Conservation (phyloP, 2,329 filamentous ascomycete genomes). For the Gremmenia infestans region DNA sequence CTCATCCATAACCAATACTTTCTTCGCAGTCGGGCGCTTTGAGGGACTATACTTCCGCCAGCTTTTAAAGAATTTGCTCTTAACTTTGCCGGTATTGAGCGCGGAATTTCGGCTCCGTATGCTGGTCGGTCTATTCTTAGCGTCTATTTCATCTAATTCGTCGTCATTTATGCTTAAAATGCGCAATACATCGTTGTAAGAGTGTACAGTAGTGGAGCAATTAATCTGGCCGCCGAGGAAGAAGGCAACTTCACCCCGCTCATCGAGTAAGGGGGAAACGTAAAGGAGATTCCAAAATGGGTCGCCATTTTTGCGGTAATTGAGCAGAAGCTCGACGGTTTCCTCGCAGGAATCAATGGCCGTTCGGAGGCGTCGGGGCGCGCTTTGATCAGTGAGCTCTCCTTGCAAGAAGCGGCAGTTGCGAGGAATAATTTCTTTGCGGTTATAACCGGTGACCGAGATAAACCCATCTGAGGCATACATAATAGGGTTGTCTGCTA, state of each 20-base stretch:
- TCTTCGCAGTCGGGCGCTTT: background rate
- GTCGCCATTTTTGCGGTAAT: conserved; percentile 45
- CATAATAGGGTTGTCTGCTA: conserved; percentile 45
- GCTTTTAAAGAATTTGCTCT: conserved; percentile 25
- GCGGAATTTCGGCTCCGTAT: conserved; percentile 1
- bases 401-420: conserved; percentile 49
- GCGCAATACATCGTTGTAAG: conserved; percentile 45
- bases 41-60: conserved; percentile 22
- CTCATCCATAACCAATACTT: conserved; percentile 20
- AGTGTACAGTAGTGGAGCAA: conserved; percentile 49
- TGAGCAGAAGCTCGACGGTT: conserved; percentile 46
- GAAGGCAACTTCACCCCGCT: conserved; percentile 43
- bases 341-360: conserved; percentile 40
- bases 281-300: conserved; percentile 55
- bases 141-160: conserved; percentile 25
- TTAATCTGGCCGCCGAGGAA: conserved; percentile 55
- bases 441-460: conserved; percentile 44
- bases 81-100: conserved; percentile 2
- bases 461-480: conserved; percentile 48
- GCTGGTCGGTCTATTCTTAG: conserved; percentile 18
- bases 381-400: conserved; percentile 39
- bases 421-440: conserved; percentile 42
- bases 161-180: conserved; percentile 39
- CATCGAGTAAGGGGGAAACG: conserved; percentile 46
- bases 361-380: conserved; percentile 38